A percentile compares a stretch with the other conserved stretches of the same genome.
These are phyloP conservation scores for Tetrahymena borealis DNA, from an alignment of 73 alveolate genomes.

Conservation along the genomic window DNA sequence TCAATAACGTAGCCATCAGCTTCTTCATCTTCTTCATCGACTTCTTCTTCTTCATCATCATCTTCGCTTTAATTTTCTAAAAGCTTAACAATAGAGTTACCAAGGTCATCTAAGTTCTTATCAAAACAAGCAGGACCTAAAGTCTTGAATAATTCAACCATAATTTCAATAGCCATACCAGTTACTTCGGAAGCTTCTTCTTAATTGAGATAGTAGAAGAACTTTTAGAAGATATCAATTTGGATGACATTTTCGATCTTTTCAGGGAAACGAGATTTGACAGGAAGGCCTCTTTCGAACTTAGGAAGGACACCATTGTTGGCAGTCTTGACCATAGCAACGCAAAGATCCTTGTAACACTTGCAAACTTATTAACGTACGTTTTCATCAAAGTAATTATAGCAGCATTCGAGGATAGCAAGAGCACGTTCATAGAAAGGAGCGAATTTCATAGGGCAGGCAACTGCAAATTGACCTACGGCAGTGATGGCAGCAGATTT, in stretches of 20 bases:
- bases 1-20: slow-evolving; percentile 19
- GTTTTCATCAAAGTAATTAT: slow-evolving; percentile 24
- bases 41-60: slow-evolving; percentile 15
- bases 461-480: slow-evolving; percentile 34
- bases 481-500: slow-evolving; percentile 44
- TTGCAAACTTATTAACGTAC: slow-evolving; percentile 13
- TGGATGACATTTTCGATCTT: slow-evolving; percentile 4
- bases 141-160: slow-evolving; percentile 17
- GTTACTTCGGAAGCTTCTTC: slow-evolving; percentile 35
- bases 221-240: slow-evolving; percentile 23
- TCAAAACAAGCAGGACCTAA: slow-evolving; percentile 29
- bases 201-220: slow-evolving; percentile 11
- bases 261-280: slow-evolving; percentile 10
- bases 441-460: slow-evolving; percentile 13
- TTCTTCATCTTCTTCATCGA: slow-evolving; percentile 34
- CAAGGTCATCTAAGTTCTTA: slow-evolving; percentile 23
- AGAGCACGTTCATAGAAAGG: slow-evolving; percentile 9
- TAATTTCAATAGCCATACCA: slow-evolving; percentile 31
- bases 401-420: slow-evolving; percentile 12
- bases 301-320: slow-evolving; percentile 17
- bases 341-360: slow-evolving; percentile 32
- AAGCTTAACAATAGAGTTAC: slow-evolving; percentile 9
- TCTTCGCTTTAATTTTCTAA: slow-evolving; percentile 11
- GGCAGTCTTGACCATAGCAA: slow-evolving; percentile 12
- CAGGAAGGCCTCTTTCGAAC: slow-evolving; percentile 21